Conservation (phyloP, 345 rosid species). For the Arabidopsis suecica region DNA sequence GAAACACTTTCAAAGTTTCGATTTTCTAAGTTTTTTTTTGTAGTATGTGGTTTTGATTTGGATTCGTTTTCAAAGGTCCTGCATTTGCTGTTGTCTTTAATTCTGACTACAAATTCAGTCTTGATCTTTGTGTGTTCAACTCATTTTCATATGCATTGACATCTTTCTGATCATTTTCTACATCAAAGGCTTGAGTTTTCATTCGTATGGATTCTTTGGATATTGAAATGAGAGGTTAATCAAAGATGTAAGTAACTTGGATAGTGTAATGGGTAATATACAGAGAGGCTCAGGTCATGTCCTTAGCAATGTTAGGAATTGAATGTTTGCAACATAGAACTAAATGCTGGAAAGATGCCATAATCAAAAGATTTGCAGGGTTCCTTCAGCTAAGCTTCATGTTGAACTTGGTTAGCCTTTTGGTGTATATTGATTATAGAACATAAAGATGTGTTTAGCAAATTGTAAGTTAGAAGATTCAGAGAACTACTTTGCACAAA, state of each 20-base stretch:
- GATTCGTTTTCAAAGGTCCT: background rate
- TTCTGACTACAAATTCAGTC: background rate
- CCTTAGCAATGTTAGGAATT: background rate
- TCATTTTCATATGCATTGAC: background rate
- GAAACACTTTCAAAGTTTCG: background rate
- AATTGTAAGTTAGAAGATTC: background rate
- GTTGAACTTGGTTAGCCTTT: conserved; percentile 9
- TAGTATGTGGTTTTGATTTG: background rate
- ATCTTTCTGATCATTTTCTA: background rate
- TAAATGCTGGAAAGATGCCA: background rate
- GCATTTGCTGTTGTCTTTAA: background rate
- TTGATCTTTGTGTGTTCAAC: background rate
- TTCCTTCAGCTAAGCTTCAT: background rate
- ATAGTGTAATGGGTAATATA: background rate
- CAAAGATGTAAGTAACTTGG: background rate
- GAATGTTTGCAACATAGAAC: no score
- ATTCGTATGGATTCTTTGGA: background rate
- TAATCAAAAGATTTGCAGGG: background rate
- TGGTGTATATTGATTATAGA: background rate
- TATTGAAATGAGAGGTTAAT: conserved; percentile 6
- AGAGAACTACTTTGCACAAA: conserved; percentile 9
- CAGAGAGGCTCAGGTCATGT: background rate
- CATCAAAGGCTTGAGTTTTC: background rate
- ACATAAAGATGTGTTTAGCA: background rate
- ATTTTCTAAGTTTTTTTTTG: background rate